Conservation (phyloP, 495 filamentous ascomycete genomes). For the Penicillium crystallinum region DNA sequence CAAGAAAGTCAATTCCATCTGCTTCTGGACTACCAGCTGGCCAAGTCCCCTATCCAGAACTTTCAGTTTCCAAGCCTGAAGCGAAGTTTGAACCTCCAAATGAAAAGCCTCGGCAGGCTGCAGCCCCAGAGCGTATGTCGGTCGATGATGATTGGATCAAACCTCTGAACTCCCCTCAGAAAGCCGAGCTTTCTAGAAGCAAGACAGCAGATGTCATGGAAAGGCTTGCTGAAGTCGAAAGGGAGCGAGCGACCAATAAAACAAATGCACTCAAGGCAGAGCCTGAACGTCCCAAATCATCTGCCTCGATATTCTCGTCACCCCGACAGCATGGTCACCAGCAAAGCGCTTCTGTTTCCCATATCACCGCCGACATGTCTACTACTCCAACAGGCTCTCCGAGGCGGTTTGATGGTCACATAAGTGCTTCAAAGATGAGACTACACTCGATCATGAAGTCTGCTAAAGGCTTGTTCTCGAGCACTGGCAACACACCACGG, state of each 20-base stretch:
- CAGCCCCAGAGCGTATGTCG: conserved; percentile 28
- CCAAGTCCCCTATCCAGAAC: conserved; percentile 51
- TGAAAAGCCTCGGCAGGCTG: conserved; percentile 24
- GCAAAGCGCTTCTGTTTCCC: conserved; percentile 61
- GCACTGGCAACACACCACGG: conserved; percentile 70
- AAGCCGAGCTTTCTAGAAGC: conserved; percentile 50
- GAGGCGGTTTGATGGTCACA: conserved; percentile 66
- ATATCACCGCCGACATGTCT: conserved; percentile 44
- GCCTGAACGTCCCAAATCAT: conserved; percentile 38
- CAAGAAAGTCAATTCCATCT: conserved; percentile 66
- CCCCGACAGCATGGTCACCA: conserved; percentile 47
- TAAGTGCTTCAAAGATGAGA: conserved; percentile 84
- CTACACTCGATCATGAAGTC: conserved; percentile 82
- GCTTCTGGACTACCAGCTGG: conserved; percentile 28
- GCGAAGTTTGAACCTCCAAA: conserved; percentile 23
- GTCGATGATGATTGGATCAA: conserved; percentile 83
- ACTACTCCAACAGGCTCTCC: conserved; percentile 71
- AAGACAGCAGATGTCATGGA: conserved; percentile 57
- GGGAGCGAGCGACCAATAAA: conserved; percentile 8
- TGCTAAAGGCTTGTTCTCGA: conserved; percentile 76
- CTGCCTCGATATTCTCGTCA: conserved; percentile 41
- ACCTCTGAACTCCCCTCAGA: conserved; percentile 45
- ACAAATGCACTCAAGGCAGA: conserved; percentile 13
- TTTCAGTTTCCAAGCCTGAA: conserved; percentile 42
- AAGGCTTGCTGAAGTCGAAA: conserved; percentile 28